Base-by-base conservation (phyloP, 2,329 filamentous ascomycete genomes). In the Claviceps digitariae region DNA sequence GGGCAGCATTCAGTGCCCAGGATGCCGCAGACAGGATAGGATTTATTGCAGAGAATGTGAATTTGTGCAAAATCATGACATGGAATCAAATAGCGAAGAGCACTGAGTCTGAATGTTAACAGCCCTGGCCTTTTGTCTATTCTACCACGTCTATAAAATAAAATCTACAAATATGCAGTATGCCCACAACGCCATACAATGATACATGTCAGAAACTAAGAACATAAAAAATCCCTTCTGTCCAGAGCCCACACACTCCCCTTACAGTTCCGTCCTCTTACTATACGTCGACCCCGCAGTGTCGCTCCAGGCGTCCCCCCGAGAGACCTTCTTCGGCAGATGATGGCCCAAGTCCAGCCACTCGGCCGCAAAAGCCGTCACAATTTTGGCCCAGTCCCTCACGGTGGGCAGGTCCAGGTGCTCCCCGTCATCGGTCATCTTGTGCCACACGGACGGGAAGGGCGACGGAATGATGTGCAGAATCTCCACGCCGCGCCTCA, bases 381-480 rank as follows among this genome's bases (percentile, higher is more conserved):
- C 74, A 49, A 98, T 83, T 65, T 79, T 83, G 20, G 86, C 81
- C 93, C 93, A 98, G 67, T 98, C 93, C 61, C 86, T 79, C 38
- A 90, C 80, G 0, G 87, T 91, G 9, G 80, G 74, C 59, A 84
- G 72, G 66, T 98, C 89, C 53, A 98, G 70, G 69, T 97, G 86
- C 59, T 84, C 82, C 2, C 82, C 91, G 61, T 95, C 84, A 64
- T 98, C 93, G 0, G 83, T 72, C 62, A 90, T 81, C 1, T 75
- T 84, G 70, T 98, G 93, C 93, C 93, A 98, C 1, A 94, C 86
- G 0, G 59, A 47, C 64, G 97, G 97, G 0, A 54, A 54, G 0
- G 84, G 84, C 4, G 74, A 76, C 0, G 91, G 89, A 54, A 98
- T 97, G 27, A 98, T 68, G 69, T 98, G 93, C 54, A 98, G 68